These are phyloP conservation scores for Claviceps spartinae DNA, from an alignment of 2,329 filamentous ascomycete genomes.

Conservation along the genomic window DNA sequence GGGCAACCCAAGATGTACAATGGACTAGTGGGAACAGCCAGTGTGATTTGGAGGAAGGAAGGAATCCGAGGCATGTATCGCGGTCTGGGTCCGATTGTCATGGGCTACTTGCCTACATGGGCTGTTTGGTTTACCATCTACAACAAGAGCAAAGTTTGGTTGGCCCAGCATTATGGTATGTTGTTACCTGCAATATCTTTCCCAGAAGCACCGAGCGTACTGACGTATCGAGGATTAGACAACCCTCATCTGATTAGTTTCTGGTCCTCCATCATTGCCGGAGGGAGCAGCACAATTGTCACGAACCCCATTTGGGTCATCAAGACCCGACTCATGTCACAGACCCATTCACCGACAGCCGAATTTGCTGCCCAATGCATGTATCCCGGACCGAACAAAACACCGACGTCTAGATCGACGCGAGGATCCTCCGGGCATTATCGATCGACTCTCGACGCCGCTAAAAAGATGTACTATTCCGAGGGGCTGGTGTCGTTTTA, in stretches of 20 bases:
- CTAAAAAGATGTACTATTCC: slow-evolving; percentile 84
- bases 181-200: background rate
- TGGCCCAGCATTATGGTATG: slow-evolving; percentile 53
- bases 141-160: slow-evolving; percentile 68
- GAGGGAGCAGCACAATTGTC: slow-evolving; percentile 80
- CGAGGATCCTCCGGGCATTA: slow-evolving; percentile 79
- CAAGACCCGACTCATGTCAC: slow-evolving; percentile 96
- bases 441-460: slow-evolving; percentile 75
- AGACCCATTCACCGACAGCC: slow-evolving; percentile 45
- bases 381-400: slow-evolving; percentile 36
- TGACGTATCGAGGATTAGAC: slow-evolving; percentile 28
- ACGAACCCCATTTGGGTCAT: slow-evolving; percentile 99
- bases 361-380: slow-evolving; percentile 30
- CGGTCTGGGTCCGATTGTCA: slow-evolving; percentile 82
- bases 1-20: slow-evolving; percentile 56
- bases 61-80: slow-evolving; percentile 84
- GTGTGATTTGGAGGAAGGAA: slow-evolving; percentile 75
- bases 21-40: slow-evolving; percentile 75
- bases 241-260: slow-evolving; percentile 70
- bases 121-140: slow-evolving; percentile 97
- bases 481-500: slow-evolving; percentile 90
- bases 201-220: background rate
- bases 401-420: slow-evolving; percentile 39
- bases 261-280: slow-evolving; percentile 81
- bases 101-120: slow-evolving; percentile 96